Conservation (phyloP, 345 rosid genomes). For the Populus simonii region DNA sequence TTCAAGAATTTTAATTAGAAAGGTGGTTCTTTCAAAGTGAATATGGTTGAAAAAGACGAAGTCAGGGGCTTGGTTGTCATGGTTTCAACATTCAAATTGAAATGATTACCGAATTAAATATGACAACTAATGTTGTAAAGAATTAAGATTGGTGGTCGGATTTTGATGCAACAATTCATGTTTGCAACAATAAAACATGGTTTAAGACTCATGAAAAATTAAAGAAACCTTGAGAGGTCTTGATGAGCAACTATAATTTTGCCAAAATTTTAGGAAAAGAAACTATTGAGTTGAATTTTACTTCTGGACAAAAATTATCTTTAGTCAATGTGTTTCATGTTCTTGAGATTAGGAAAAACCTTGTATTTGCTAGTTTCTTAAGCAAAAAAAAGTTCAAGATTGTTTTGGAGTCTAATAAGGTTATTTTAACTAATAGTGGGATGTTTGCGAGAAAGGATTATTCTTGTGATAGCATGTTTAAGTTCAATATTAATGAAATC, state of each 20-base stretch:
- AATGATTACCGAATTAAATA: not conserved
- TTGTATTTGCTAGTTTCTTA: not conserved
- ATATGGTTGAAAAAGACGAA: too few species aligned
- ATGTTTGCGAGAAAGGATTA: not conserved
- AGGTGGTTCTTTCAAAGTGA: too few species aligned
- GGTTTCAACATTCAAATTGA: not conserved
- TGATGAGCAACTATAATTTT: not conserved
- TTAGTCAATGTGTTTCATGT: not conserved
- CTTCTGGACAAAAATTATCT: not conserved
- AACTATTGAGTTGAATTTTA: not conserved
- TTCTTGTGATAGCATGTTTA: too few species aligned
- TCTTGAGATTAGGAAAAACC: not conserved
- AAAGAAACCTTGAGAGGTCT: not conserved
- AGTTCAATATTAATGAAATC: not conserved
- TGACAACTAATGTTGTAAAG: too few species aligned
- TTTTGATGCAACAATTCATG: too few species aligned
- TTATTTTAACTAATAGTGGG: too few species aligned
- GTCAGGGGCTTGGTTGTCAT: too few species aligned
- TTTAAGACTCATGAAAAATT: not conserved
- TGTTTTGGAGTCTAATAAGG: too few species aligned
- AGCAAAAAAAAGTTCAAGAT: too few species aligned
- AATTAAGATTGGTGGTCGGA: too few species aligned
- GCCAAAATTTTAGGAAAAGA: not conserved
- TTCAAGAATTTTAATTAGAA: too few species aligned
- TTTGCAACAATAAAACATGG: not conserved